Evolutionary conservation across 2,329 filamentous ascomycete genomes (phyloP), one percentile per base, ranked within the genome.

Genomic region (Pseudogymnoascus sp.): DNA sequence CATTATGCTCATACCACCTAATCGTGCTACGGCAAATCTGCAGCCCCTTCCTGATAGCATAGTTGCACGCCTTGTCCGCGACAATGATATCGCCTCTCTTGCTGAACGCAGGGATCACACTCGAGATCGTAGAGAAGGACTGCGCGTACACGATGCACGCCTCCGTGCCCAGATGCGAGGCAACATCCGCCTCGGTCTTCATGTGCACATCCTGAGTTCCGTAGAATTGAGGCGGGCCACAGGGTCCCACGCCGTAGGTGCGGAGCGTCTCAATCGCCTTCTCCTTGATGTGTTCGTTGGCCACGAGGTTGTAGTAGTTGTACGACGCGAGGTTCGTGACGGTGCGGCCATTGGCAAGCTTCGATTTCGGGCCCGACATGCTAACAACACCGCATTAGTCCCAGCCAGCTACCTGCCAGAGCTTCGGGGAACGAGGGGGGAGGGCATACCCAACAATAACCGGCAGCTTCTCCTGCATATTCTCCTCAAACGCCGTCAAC

Each of bases 151-250:
- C 87, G 69, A 99, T 97, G 73, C 91, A 96, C 33, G 89, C 87
- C 62, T 93, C 86, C 1, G 90, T 91, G 24, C 95, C 95, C 26
- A 99, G 78, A 73, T 93, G 96, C 8, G 89, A 84, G 24, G 95
- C 92, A 72, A 99, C 93, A 74, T 97, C 93, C 63, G 90, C 86
- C 77, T 99, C 95, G 14, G 91, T 92, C 80, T 96, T 95, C 85
- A 97, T 93, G 76, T 99, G 95, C 53, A 97, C 93, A 76, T 99
- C 95, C 75, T 97, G 93, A 33, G 92, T 99, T 68, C 93, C 95
- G 78, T 99, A 99, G 79, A 99, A 99, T 67, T 96, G 93, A 5
- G 95, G 95, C 16, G 95, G 95, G 19, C 95, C 95, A 74, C 95
- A 99, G 64, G 95, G 93, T 7, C 95, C 96, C 42, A 99, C 96